Base-by-base conservation (phyloP, 208 protist genomes). In the Naegleria fowleri region DNA sequence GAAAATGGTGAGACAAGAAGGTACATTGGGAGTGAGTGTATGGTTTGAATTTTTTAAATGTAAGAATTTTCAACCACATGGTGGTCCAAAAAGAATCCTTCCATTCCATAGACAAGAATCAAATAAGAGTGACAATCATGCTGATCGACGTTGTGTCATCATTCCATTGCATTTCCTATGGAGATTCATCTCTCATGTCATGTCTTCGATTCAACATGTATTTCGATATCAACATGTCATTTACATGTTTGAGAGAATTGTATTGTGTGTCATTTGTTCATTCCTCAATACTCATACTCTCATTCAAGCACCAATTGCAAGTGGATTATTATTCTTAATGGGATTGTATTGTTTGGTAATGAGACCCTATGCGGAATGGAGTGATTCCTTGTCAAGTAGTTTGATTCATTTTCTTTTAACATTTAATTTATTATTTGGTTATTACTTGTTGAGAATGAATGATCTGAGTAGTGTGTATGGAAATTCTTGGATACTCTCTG, bases 351-450 rank as follows among this genome's bases (percentile, higher is more conserved):
- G 19, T 11, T 36, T 79, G 7, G 6, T 79, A 36, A 15, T 36
- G 13, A 79, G 67, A 36, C 67, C 67, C 9, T 79, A 79, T n/a
- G 6, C 13, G 29, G 67, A 79, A 19, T 36, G 29, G 19, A 79
- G 25, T 13, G 6, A 13, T 36, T 79, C 67, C 1, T 0, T 79
- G 29, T 36, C 25, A 6, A 36, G 29, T n/a, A 0, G 6, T 33
- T 36, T 79, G 5, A 7, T 79, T 29, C 67, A 79, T 13, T 79
- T 79, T 2, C 0, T 79, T 6, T 33, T 29, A 36, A 13, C 29
- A 79, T 79, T 79, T n/a, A 79, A 79, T 79, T 25, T 79, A 79
- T 79, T 79, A 79, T 79, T 79, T 36, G 67, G 67, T 36, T 79
- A 79, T 79, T 79, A 29, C 2, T 67, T 67, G 19, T 67, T 67